These are phyloP conservation scores for Paracoccidioides lutzii DNA, from an alignment of 2,329 filamentous ascomycete species.

Conservation along the genomic window DNA sequence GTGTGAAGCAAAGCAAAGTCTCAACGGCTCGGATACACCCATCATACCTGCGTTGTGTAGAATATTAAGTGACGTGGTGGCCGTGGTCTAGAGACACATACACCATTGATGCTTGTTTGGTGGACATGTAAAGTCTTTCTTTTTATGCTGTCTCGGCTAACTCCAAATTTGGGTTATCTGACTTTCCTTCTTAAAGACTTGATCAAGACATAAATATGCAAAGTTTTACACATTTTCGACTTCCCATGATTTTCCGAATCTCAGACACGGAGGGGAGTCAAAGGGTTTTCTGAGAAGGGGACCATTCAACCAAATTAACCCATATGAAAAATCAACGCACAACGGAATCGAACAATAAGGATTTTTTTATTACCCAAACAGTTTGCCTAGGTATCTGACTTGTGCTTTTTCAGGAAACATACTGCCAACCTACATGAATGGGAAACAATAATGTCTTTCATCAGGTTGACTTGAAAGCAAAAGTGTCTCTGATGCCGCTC, in stretches of 20 bases:
- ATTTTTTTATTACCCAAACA: neutral
- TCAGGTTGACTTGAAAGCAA: neutral
- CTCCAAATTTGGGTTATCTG: too few species aligned
- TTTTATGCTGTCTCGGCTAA: too few species aligned
- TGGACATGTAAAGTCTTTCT: too few species aligned
- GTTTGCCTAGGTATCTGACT: neutral
- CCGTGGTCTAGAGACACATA: too few species aligned
- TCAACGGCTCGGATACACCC: too few species aligned
- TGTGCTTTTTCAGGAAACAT: neutral
- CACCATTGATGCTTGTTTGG: too few species aligned
- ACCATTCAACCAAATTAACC: neutral
- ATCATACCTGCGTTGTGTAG: too few species aligned
- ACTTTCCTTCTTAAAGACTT: too few species aligned
- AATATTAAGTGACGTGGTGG: too few species aligned
- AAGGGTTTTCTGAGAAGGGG: neutral
- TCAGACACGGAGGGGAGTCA: neutral
- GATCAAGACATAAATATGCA: neutral
- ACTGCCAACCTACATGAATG: neutral
- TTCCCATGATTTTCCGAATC: neutral
- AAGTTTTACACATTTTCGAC: too few species aligned
- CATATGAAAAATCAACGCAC: neutral
- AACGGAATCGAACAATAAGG: neutral
- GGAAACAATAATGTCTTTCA: neutral
- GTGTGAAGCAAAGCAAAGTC: too few species aligned
- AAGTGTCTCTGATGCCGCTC: neutral